phyloP scores from a whole-genome alignment of 2,329 filamentous ascomycete species.

The Lasiodiplodia hormozganensis region DNA sequence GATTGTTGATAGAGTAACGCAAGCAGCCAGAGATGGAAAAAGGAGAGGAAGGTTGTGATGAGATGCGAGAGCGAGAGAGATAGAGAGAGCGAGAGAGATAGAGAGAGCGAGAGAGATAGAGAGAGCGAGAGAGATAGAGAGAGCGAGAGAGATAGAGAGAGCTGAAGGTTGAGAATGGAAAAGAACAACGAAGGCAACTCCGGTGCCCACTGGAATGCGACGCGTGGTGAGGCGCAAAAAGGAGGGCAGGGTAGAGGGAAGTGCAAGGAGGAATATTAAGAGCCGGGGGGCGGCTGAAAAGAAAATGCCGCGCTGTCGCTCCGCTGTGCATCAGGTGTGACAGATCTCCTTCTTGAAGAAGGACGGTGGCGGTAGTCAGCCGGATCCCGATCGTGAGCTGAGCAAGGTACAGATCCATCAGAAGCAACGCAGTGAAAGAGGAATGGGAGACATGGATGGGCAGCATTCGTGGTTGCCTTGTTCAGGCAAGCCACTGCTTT shows the following conservation, averaged over 20 bases:
- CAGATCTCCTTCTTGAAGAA: constrained; percentile 11
- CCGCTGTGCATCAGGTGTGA: background rate
- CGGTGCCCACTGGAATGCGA: background rate
- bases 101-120: background rate
- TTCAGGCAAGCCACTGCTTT: too few relatives aligned
- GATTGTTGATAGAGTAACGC: background rate
- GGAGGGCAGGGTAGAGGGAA: background rate
- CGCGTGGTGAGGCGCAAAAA: background rate
- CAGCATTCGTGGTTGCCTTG: background rate
- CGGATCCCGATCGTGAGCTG: background rate
- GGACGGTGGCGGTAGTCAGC: background rate
- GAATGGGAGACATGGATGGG: background rate
- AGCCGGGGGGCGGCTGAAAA: background rate
- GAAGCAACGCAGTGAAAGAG: background rate
- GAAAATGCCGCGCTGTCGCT: background rate
- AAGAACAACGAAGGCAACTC: background rate
- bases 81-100: background rate
- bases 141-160: background rate
- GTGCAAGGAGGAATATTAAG: background rate
- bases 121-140: background rate
- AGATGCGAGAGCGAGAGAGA: background rate
- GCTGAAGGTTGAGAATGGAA: background rate
- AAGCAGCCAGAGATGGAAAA: background rate
- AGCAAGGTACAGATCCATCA: background rate
- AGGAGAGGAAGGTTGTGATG: background rate